A percentile compares a stretch with the other conserved stretches of the same genome.
Evolutionary conservation across 2,329 filamentous ascomycete species (phyloP).

Genomic region (Nakataea oryzae): DNA sequence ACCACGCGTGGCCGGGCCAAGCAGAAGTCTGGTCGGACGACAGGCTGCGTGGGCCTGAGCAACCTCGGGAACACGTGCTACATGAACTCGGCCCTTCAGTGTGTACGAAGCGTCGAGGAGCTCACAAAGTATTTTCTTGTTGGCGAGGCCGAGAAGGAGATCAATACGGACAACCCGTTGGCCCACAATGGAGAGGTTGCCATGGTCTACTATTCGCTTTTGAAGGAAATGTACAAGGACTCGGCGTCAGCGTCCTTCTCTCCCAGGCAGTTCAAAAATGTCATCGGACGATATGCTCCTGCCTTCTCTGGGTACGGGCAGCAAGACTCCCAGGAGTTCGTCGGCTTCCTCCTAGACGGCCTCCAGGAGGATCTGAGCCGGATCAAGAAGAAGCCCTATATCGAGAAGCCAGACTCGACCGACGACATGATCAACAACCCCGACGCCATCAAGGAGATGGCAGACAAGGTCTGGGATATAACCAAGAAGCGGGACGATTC

Average conservation of each 20-base stretch:
- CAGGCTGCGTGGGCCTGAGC: slow-evolving; percentile 71
- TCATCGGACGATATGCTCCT: slow-evolving; percentile 69
- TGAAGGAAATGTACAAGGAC: slow-evolving; percentile 70
- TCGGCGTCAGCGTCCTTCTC: slow-evolving; percentile 56
- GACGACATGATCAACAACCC: slow-evolving; percentile 87
- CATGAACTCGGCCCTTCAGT: slow-evolving; percentile 97
- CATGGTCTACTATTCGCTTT: slow-evolving; percentile 65
- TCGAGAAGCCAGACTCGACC: slow-evolving; percentile 94
- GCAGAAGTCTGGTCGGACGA: slow-evolving; percentile 57
- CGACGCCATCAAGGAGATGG: slow-evolving; percentile 71
- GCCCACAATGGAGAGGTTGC: slow-evolving; percentile 81
- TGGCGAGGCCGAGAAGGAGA: slow-evolving; percentile 63
- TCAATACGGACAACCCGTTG: slow-evolving; percentile 78
- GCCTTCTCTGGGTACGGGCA: slow-evolving; percentile 92
- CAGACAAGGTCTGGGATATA: slow-evolving; percentile 81
- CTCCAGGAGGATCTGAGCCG: slow-evolving; percentile 92
- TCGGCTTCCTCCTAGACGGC: slow-evolving; percentile 89
- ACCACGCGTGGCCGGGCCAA: slow-evolving; percentile 64
- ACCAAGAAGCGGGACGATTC: slow-evolving; percentile 90
- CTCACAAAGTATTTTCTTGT: slow-evolving; percentile 83
- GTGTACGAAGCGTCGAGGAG: slow-evolving; percentile 86
- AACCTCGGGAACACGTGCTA: slow-evolving; percentile 98
- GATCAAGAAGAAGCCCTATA: slow-evolving; percentile 91
- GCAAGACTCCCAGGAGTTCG: slow-evolving; percentile 94
- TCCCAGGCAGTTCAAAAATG: slow-evolving; percentile 72